Conservation (phyloP, 768 basidiomycete genomes). For the Albatrellus ellisii region DNA sequence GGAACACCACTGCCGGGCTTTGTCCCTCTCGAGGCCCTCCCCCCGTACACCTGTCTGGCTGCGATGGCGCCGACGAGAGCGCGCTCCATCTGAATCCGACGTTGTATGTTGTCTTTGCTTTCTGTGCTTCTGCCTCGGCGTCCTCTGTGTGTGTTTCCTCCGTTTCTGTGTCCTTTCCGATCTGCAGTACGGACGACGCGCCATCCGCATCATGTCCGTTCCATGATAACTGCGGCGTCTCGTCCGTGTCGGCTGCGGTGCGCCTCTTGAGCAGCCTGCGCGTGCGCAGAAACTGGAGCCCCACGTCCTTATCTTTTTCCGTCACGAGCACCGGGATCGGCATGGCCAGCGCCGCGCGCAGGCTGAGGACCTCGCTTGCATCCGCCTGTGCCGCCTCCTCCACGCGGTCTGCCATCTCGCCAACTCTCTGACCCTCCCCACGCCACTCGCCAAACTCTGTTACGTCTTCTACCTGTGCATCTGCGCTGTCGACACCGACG, state of each 20-base stretch:
- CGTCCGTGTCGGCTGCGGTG: background rate
- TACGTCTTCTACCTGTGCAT: too few species aligned
- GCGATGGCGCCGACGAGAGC: slow-evolving; percentile 3
- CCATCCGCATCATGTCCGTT: slow-evolving; percentile 8
- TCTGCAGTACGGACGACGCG: slow-evolving; percentile 1
- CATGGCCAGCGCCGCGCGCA: slow-evolving; percentile 10
- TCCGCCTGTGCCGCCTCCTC: background rate
- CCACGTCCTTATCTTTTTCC: background rate
- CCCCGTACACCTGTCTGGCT: background rate
- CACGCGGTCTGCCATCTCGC: too few species aligned
- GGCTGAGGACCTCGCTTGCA: slow-evolving; percentile 4
- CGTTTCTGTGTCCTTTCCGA: slow-evolving; percentile 4
- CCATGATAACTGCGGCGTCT: slow-evolving; percentile 9
- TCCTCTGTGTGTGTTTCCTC: background rate
- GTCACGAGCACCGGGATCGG: slow-evolving; percentile 12
- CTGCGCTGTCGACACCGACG: background rate
- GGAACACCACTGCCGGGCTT: background rate
- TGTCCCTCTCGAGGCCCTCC: background rate
- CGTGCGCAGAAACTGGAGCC: background rate
- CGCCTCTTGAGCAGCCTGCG: background rate
- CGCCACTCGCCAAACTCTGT: slow-evolving; percentile 12
- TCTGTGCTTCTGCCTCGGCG: slow-evolving; percentile 5
- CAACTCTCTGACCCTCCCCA: slow-evolving; percentile 1
- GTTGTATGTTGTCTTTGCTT: too few species aligned
- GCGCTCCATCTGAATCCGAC: slow-evolving; percentile 14